Base-by-base conservation (phyloP, 495 filamentous ascomycete genomes). In the Poronia punctata region DNA sequence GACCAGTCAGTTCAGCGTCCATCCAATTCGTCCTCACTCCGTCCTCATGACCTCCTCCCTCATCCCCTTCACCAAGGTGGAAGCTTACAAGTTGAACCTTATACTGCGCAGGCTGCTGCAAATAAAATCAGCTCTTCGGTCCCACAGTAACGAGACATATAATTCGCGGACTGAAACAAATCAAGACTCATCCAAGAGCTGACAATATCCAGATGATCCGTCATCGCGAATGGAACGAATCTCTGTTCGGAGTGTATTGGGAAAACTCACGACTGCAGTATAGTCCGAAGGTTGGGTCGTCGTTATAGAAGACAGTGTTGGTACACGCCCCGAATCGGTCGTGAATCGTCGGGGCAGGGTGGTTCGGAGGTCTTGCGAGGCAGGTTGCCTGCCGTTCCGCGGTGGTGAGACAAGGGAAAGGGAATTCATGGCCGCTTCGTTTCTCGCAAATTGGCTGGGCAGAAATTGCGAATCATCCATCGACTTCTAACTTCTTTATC, bases 261-360 rank as follows among this genome's bases (percentile, higher is more conserved):
- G 43, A 59, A 62, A 44, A 69, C 68, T 66, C 55, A 60, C 57
- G 19, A 56, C 60, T 18, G 54, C 41, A 56, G 66, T 39, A 52
- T 68, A 68, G 46, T 70, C 66, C 47, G 60, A 62, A 33, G 63
- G 47, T 49, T 70, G 65, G 20, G 60, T 49, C 35, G 64, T 58
- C 27, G 64, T 80, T 60, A 93, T 73, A 43, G 84, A 79, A 35
- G 75, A 82, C 70, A 90, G 72, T 52, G 83, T 85, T 48, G 86
- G 83, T 61, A 93, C 70, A 65, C 84, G 84, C 54, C 87, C 85
- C 40, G 86, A 83, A 53, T 92, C 86, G 19, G 88, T 92, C 40
- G 92, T 98, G 69, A 96, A 96, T 45, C 92, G 83, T 61, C 92
- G 83, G 62, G 88, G 86, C 48, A 95, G 68, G 48, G 79, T 81